Base-by-base conservation (phyloP, 345 rosid genomes). In the Hirschfeldia incana region DNA sequence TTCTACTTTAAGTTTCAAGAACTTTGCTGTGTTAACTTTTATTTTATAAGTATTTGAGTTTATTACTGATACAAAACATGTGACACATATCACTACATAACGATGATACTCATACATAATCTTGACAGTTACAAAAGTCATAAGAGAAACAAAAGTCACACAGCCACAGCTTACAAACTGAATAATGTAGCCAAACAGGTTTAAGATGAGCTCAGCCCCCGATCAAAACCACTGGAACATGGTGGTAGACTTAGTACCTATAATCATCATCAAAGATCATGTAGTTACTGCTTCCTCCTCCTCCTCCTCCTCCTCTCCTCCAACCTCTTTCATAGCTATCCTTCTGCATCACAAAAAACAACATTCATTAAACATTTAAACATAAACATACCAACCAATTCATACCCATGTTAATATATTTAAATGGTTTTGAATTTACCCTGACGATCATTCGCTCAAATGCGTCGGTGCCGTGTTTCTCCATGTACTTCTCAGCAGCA, bases 181-280 rank as follows among this genome's bases (percentile, higher is more conserved):
- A 67, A 74, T 17, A 67, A 74, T 17, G 34, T 28, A 68, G 28
- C 70, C 26, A 62, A 74, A 68, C 78, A 57, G 65, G 70, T 74
- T 39, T 34, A 46, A 33, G 67, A 78, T 2, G 76, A 28, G 8
- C 71, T 15, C 72, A 53, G 2, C 1, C 12, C 27, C 69, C 0
- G 17, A 62, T 17, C 81, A 58, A 71, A 78, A 65, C 57, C 8
- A 67, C 15, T 1, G 2, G 30, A 32, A 78, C 28, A 28, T 32
- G 51, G 11, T 32, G 51, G 11, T 67, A 46, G 28, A 34, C 70
- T 70, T 85, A 91, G 76, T 91, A 93, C 69, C 82, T 86, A 76
- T 89, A 91, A 65, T 93, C 97, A 74, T 93, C 98, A 27, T 93
- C 94, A 76, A 91, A 91, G 78, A 90, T 86, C 87, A 84, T 85